A percentile compares a stretch with the other conserved stretches of the same genome.
phyloP scores from a whole-genome alignment of 108 stramenopile genomes.

The Cylindrotheca closterium region DNA sequence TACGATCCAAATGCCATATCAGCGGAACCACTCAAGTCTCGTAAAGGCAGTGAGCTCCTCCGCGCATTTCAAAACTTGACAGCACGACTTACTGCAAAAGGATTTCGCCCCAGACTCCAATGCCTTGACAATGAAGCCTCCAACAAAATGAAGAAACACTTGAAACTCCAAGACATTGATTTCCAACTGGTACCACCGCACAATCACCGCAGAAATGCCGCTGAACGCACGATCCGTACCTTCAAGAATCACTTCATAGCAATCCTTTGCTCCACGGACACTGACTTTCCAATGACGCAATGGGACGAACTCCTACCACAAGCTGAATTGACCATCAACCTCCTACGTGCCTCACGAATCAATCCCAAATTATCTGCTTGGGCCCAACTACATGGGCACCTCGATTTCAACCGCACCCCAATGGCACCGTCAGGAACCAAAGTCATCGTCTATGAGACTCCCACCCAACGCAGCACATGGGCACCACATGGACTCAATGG shows the following conservation, averaged over 20 bases:
- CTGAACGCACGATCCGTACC: conserved; percentile 50
- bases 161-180: conserved; percentile 6
- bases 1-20: conserved; percentile 43
- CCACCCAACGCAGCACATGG: conserved; percentile 26
- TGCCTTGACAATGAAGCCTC: conserved; percentile 37
- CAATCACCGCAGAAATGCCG: conserved; percentile 35
- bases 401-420: conserved; percentile 41
- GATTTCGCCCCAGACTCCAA: conserved; percentile 12
- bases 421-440: conserved; percentile 39
- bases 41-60: neutral
- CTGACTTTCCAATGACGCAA: conserved; percentile 21
- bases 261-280: conserved; percentile 28
- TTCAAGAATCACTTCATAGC: conserved; percentile 55
- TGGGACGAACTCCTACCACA: conserved; percentile 34
- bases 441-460: conserved; percentile 30
- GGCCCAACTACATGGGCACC: conserved; percentile 22
- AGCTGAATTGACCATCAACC: conserved; percentile 33
- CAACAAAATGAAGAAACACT: conserved; percentile 6
- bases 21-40: conserved; percentile 8
- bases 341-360: conserved; percentile 30
- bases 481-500: conserved; percentile 30
- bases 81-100: too few species aligned
- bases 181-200: conserved; percentile 44
- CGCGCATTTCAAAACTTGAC: too few species aligned
- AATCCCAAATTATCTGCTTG: conserved; percentile 42